phyloP scores from a whole-genome alignment of 1,284 basidiomycete genomes.

The Malassezia obtusa region DNA sequence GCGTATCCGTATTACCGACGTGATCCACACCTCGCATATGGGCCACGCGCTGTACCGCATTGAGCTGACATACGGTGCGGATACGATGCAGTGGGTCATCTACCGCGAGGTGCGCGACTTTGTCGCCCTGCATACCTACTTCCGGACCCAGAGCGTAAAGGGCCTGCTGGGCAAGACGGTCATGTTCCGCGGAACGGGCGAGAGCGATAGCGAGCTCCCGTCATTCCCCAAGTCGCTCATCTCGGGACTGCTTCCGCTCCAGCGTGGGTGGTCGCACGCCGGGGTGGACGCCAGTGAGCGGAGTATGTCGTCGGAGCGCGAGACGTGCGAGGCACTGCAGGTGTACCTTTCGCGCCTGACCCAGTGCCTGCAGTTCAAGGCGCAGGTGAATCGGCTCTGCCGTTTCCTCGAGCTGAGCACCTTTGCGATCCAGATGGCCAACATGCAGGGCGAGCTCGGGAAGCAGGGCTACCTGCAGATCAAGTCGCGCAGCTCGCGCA shows the following conservation, averaged over 20 bases:
- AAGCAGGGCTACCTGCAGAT: slow-evolving; percentile 76
- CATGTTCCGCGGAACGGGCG: slow-evolving; percentile 18
- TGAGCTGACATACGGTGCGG: slow-evolving; percentile 92
- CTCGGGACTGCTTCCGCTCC: slow-evolving; percentile 71
- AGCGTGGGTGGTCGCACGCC: slow-evolving; percentile 42
- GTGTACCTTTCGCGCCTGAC: slow-evolving; percentile 82
- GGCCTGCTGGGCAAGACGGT: slow-evolving; percentile 34
- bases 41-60: slow-evolving; percentile 77
- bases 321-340: slow-evolving; percentile 70
- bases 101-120: slow-evolving; percentile 92
- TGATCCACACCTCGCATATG: slow-evolving; percentile 67
- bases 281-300: slow-evolving; percentile 35
- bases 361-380: slow-evolving; percentile 75
- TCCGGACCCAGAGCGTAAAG: slow-evolving; percentile 60
- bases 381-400: slow-evolving; percentile 79
- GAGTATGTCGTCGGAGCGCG: slow-evolving; percentile 12
- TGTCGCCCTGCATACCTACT: slow-evolving; percentile 78
- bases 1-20: slow-evolving; percentile 72
- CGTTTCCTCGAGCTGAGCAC: slow-evolving; percentile 93
- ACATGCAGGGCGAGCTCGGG: slow-evolving; percentile 62
- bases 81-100: slow-evolving; percentile 80
- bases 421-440: slow-evolving; percentile 71
- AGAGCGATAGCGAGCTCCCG: slow-evolving; percentile 61
- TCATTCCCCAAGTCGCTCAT: slow-evolving; percentile 80
- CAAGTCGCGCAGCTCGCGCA: slow-evolving; percentile 50